Conservation (phyloP, 768 basidiomycete genomes). For the Termitomyces sp. region DNA sequence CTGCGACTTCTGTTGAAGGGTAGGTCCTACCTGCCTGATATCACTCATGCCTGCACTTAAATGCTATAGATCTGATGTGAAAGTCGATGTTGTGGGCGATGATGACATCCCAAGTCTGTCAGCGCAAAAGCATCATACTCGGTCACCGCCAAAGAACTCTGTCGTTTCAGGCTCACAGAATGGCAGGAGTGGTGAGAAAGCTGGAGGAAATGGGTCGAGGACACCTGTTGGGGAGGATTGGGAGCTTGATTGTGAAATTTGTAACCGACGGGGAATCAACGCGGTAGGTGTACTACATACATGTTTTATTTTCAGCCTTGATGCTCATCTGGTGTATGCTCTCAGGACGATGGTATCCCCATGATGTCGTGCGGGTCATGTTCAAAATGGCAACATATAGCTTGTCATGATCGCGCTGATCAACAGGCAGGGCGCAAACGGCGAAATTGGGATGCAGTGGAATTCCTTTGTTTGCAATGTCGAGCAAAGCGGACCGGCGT, state of each 20-base stretch:
- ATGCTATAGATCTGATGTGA: background rate
- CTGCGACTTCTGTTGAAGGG: conserved; percentile 5
- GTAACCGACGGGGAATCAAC: conserved; percentile 66
- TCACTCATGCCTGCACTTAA: background rate
- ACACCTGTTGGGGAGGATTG: conserved; percentile 63
- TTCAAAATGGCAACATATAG: conserved; percentile 85
- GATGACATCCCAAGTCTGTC: background rate
- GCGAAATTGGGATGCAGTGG: conserved; percentile 83
- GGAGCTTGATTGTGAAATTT: conserved; percentile 89
- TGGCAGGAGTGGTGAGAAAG: background rate
- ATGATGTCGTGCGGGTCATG: conserved; percentile 82
- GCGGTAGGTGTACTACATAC: conserved; percentile 40
- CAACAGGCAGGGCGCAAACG: conserved; percentile 52
- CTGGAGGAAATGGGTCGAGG: conserved; percentile 33
- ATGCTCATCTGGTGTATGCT: conserved; percentile 5
- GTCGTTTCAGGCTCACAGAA: background rate
- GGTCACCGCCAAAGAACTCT: conserved; percentile 6
- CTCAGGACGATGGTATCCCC: conserved; percentile 72
- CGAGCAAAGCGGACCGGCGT: conserved; percentile 18
- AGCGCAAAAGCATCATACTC: conserved; percentile 1
- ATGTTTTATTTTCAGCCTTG: background rate
- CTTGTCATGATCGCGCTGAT: conserved; percentile 78
- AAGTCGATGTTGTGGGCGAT: conserved; percentile 6
- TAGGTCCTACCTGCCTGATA: conserved; percentile 1
- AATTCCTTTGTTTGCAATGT: conserved; percentile 73